Base-by-base conservation (phyloP, 139 green algal genomes). In the Chlamydomonas incerta region DNA sequence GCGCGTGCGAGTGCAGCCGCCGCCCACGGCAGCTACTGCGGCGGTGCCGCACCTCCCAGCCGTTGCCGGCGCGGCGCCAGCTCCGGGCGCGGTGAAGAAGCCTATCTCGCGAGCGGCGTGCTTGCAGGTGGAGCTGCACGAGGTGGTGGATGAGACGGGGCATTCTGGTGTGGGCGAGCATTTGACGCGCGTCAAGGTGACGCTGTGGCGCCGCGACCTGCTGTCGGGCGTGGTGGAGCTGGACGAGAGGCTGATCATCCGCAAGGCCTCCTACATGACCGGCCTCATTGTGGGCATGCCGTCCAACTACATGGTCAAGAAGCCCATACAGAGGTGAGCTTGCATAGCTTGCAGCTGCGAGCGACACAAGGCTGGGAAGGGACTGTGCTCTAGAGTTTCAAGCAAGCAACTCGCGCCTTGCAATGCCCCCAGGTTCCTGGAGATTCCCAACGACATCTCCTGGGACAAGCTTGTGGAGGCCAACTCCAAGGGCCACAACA, bases 131-230 rank as follows among this genome's bases (percentile, higher is more conserved):
- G 60, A n/a, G 24, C 60, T 31, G 60, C 18, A n/a, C 3, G 60
- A 66, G 24, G 8, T n/a, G 17, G 9, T n/a, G 26, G 60, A 66
- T 15, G 60, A 62, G 55, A 10, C 60, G 5, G 60, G 24, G 6
- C 57, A 26, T 21, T 15, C 1, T 66, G 60, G 10, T 5, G 57
- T 24, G 57, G 21, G 23, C 57, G 57, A 63, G 21, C 21, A 24
- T 17, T 63, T 17, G 57, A 50, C 73, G 24, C 33, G 63, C 28
- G 26, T 88, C 21, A 74, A 52, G 31, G 35, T 88, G 31, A 47
- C 55, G 33, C 67, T 89, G 60, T 89, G 72, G 83, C 72, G 82
- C 0, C 82, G 82, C 17, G 82, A 88, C 34, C 72, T 82, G 72
- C 60, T 88, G 31, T 52, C 26, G 4, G 65, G 79, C 18, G 79